Evolutionary conservation across 257 asterid species (phyloP).

Genomic region (Cruciata laevipes): DNA sequence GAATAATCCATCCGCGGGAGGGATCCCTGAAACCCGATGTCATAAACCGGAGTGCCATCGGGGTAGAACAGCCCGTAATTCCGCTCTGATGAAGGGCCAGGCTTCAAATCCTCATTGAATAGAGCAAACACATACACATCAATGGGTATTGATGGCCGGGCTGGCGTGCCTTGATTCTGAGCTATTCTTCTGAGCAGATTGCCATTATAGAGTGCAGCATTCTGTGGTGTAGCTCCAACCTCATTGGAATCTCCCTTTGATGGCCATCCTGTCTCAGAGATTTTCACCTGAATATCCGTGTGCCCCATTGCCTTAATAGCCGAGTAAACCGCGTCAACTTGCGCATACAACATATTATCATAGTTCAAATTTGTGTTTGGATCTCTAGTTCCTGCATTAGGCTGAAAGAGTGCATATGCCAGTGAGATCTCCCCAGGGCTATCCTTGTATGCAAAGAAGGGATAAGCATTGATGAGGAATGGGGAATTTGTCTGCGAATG

Average conservation of each 20-base stretch:
- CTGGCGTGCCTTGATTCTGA: constrained; percentile 75
- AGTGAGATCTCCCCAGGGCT: constrained; percentile 41
- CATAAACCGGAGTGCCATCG: constrained; percentile 71
- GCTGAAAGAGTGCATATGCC: constrained; percentile 67
- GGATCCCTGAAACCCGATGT: constrained; percentile 52
- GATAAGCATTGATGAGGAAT: constrained; percentile 73
- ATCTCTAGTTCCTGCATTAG: constrained; percentile 55
- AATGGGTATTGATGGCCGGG: constrained; percentile 48
- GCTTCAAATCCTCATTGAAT: constrained; percentile 77
- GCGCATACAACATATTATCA: constrained; percentile 90
- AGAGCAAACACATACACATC: constrained; percentile 83
- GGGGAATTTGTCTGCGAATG: constrained; percentile 57
- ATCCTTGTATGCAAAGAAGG: constrained; percentile 86
- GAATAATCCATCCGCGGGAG: constrained; percentile 66
- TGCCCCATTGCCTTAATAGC: constrained; percentile 63
- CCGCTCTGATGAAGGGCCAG: constrained; percentile 90
- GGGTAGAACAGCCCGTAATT: constrained; percentile 85
- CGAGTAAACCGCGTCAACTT: constrained; percentile 68
- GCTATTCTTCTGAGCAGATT: constrained; percentile 48
- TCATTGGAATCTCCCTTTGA: constrained; percentile 69
- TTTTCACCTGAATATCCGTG: constrained; percentile 40
- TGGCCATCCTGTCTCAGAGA: constrained; percentile 98
- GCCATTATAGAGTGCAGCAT: constrained; percentile 60
- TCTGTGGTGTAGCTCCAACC: constrained; percentile 68
- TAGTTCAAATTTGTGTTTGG: constrained; percentile 55